phyloP scores from a whole-genome alignment of 371 early-diverging fungal genomes.

The Coemansia sp. region DNA sequence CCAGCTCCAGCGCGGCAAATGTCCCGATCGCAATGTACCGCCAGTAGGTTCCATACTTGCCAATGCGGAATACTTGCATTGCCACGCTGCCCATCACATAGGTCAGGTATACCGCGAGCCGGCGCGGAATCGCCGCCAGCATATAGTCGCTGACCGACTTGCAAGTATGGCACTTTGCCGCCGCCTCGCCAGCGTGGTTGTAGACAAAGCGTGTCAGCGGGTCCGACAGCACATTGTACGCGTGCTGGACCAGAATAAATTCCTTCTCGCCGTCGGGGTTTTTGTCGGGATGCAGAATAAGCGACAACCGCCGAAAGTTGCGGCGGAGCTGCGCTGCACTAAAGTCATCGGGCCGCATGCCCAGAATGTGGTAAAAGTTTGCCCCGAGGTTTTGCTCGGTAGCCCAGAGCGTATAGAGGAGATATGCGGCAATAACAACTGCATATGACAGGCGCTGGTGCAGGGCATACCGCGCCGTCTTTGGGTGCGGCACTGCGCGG shows the following conservation, averaged over 20 bases:
- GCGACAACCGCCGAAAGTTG: conserved; percentile 89
- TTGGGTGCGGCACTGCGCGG: conserved; percentile 30
- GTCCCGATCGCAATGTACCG: conserved; percentile 42
- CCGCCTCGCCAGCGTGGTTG: conserved; percentile 75
- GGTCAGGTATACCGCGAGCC: conserved; percentile 29
- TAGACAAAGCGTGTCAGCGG: conserved; percentile 81
- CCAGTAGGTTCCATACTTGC: conserved; percentile 41
- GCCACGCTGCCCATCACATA: conserved; percentile 35
- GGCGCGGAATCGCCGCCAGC: conserved; percentile 32
- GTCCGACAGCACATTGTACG: conserved; percentile 94
- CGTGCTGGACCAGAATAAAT: conserved; percentile 91
- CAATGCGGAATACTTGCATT: conserved; percentile 44
- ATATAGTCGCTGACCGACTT: conserved; percentile 34
- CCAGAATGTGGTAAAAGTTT: conserved; percentile 80
- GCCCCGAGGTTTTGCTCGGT: conserved; percentile 34
- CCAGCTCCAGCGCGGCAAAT: conserved; percentile 42
- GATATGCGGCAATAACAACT: conserved; percentile 30
- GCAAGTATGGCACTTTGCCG: conserved; percentile 32
- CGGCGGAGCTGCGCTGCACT: conserved; percentile 22
- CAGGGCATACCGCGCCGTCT: conserved; percentile 17
- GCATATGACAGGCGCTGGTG: conserved; percentile 42
- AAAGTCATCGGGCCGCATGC: conserved; percentile 63
- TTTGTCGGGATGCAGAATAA: conserved; percentile 96
- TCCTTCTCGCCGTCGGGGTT: conserved; percentile 74
- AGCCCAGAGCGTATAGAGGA: conserved; percentile 36